phyloP scores from a whole-genome alignment of 495 filamentous ascomycete genomes.

The Astrothelium macrocarpum region DNA sequence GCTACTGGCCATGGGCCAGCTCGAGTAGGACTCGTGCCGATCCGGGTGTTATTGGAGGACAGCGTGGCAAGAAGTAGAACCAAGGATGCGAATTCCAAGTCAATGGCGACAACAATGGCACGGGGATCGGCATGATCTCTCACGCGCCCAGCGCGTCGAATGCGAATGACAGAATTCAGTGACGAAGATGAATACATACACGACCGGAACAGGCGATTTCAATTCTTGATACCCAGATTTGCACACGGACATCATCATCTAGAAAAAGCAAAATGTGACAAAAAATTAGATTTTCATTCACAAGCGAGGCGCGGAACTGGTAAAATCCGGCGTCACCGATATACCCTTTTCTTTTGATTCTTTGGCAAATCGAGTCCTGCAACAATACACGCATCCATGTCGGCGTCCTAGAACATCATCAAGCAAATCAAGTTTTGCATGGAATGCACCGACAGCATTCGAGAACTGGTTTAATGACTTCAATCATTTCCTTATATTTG shows the following conservation, averaged over 20 bases:
- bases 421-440: background rate
- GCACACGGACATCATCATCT: background rate
- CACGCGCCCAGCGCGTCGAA: background rate
- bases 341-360: background rate
- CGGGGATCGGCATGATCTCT: no score
- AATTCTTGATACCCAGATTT: background rate
- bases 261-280: background rate
- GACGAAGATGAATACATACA: background rate
- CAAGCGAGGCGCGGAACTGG: background rate
- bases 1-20: background rate
- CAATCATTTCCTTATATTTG: no score
- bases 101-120: background rate
- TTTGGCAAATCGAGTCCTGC: background rate
- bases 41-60: background rate
- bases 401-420: background rate
- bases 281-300: background rate
- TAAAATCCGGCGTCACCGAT: background rate
- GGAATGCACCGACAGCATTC: no score
- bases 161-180: background rate
- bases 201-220: background rate
- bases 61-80: background rate
- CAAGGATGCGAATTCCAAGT: background rate
- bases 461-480: no score
- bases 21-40: background rate
- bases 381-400: background rate